Evolutionary conservation across 2,329 filamentous ascomycete genomes (phyloP), one percentile per base, ranked within the genome.

Genomic region (Talaromyces atroroseus): DNA sequence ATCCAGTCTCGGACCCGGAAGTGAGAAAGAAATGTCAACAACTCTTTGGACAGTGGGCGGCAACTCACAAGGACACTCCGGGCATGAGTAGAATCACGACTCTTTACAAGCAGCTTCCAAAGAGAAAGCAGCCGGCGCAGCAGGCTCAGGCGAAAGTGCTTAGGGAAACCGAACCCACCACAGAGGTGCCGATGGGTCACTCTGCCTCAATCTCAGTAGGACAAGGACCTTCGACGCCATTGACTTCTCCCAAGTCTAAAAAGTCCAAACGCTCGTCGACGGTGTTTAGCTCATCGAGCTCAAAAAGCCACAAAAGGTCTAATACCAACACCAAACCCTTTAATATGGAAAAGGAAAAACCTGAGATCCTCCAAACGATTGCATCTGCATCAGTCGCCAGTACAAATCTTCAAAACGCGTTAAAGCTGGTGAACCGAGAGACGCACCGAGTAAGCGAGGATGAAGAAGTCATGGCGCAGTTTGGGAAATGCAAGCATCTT

Each of bases 381-480:
- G 94, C 92, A 2, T 89, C 92, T 48, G 85, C 92, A 0, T 92
- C 90, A 0, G 89, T 97, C 40, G 89, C 91, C 3, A 87, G 90
- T n/a, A 96, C 89, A 0, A 96, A 95, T 68, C 79, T 99, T 40
- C 80, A 87, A 67, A 97, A 99, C 67, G 84, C 87, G 1, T 78
- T 99, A 38, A 91, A 94, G 70, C 85, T 88, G 54, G 92, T 96
- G 74, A 96, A 97, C 69, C 86, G 94, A 59, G 94, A 97, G 70
- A 82, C 78, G 49, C 86, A 95, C 71, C 87, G 89, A 3, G 91
- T 97, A 32, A 96, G 91, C 5, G 88, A 95, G 38, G 95, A 97
- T 62, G 71, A 80, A 7, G 80, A 84, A 58, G 89, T 90, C 0
- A 81, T 90, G 58, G 79, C 85, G 62, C 83, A 86, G 2, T 96